These are phyloP conservation scores for Mucor irregularis DNA, from an alignment of 371 early-diverging fungal genomes.

Conservation along the genomic window DNA sequence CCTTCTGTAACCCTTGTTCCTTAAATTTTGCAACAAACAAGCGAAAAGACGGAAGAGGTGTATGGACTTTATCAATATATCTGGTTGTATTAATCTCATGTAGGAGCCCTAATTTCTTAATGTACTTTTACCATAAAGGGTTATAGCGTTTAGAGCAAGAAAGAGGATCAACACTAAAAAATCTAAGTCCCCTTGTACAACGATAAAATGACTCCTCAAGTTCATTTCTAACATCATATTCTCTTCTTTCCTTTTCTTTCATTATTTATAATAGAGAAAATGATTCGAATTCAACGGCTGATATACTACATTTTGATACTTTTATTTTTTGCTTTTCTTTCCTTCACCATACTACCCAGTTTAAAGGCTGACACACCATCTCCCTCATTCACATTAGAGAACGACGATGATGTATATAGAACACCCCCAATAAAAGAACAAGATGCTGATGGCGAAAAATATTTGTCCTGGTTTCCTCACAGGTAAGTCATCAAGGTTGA, in stretches of 20 bases:
- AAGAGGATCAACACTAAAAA: not conserved
- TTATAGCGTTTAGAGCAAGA: not conserved
- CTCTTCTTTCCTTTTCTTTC: not conserved
- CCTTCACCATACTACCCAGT: constrained; percentile 10
- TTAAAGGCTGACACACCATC: not conserved
- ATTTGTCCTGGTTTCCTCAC: constrained; percentile 35
- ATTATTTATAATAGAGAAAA: constrained; percentile 5
- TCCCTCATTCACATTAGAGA: not conserved
- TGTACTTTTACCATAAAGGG: constrained; percentile 1
- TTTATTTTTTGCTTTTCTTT: constrained; percentile 17
- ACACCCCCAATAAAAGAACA: not conserved
- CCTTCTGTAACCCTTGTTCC: no score
- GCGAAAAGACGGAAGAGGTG: not conserved
- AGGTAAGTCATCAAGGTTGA: no score
- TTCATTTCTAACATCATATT: not conserved
- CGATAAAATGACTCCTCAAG: not conserved
- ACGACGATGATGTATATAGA: no score
- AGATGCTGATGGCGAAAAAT: constrained; percentile 21
- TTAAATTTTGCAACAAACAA: no score
- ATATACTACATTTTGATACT: constrained; percentile 18
- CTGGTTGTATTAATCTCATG: no score
- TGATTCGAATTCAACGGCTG: constrained; percentile 23
- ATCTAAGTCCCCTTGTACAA: constrained; percentile 12
- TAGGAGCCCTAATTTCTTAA: not conserved
- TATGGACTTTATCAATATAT: not conserved